Conservation (phyloP, 108 stramenopile species). For the Cyclotella sp. region DNA sequence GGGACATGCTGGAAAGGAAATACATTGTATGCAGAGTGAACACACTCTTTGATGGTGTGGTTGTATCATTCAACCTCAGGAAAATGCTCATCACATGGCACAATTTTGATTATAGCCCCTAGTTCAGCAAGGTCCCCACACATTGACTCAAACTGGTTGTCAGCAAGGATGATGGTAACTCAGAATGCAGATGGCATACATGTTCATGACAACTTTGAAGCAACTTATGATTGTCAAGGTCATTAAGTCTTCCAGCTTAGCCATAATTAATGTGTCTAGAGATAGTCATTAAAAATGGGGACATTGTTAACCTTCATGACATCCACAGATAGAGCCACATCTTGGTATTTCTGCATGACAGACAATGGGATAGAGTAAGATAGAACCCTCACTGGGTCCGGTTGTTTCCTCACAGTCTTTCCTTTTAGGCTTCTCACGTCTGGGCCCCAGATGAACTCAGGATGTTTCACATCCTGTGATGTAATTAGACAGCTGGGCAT, state of each 20-base stretch:
- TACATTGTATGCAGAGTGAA: neutral
- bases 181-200: neutral
- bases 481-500: neutral
- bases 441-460: constrained; percentile 9
- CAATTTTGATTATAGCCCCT: no score
- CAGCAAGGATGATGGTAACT: neutral
- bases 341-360: constrained; percentile 23
- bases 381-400: no score
- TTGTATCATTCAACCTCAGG: no score
- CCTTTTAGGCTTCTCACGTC: neutral
- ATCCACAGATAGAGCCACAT: constrained; percentile 44
- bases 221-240: neutral
- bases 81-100: no score
- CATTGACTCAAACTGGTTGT: neutral
- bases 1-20: neutral
- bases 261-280: no score
- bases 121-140: neutral
- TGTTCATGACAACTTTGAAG: constrained; percentile 8
- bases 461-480: neutral
- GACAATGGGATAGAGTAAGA: constrained; percentile 21
- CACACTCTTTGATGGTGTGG: neutral
- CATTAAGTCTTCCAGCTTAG: constrained; percentile 13
- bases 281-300: no score
- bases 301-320: constrained; percentile 57
- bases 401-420: constrained; percentile 8